Base-by-base conservation (phyloP, 2,329 filamentous ascomycete species). In the Aspergillus oerlinghausenensis region DNA sequence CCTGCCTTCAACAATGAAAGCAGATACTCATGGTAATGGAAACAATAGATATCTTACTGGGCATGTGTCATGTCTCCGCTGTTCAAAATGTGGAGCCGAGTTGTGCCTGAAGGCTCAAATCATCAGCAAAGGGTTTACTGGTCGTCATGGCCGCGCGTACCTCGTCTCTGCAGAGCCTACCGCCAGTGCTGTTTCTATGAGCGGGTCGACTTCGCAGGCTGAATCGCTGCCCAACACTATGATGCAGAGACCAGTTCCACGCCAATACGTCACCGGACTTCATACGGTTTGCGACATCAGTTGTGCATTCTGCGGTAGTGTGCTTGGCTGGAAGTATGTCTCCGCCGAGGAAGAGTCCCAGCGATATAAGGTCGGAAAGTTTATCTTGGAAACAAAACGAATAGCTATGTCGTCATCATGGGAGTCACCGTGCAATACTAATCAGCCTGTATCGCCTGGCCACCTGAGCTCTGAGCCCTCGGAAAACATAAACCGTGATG, bases 311-410 rank as follows among this genome's bases (percentile, higher is more conserved):
- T 87, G 84, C 60, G 82, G 79, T 2, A 79, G 67, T 54, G 77
- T 84, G 38, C 65, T 87, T 21, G 84, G 84, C 2, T 87, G 84
- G 84, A 87, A 87, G 69, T 87, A 87, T 64, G 79, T 87, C 25
- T 77, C 79, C 21, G 84, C 84, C 0, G 82, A 84, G 57, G 83
- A 87, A 61, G 83, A 86, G 57, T 74, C 70, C 10, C 84, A 87
- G 70, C 75, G 78, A 55, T 87, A 87, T 65, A 87, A 87, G 65
- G 81, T 87, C 2, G 84, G 84, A n/a, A 87, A 86, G 66, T 87
- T 83, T 61, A 87, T 87, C 28, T 69, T 87, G 28, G 84, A 87
- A 69, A 85, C 83, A 47, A 83, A 80, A 69, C 74, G 79, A 53
- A 80, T 84, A 8, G 78, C 76, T 25, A 71, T 76, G 29, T 73